Evolutionary conservation across 2,329 filamentous ascomycete species (phyloP), one percentile per base, ranked within the genome.

Genomic region (Mollisia scopiformis): DNA sequence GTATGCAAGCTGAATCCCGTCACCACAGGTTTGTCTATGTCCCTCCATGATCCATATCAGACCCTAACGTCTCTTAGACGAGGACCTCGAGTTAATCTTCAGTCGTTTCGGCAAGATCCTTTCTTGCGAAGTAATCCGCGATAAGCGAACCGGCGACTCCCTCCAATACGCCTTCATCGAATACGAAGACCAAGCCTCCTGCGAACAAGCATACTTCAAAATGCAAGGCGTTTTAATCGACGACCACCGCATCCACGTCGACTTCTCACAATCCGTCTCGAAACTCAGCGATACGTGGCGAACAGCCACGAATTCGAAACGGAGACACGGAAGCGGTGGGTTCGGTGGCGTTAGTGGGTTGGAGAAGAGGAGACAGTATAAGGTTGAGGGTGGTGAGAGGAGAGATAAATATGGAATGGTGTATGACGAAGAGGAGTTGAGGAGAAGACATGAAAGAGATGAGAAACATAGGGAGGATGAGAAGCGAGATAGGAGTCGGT

Each of bases 1-100:
- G 93, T 99, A 46, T 99, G 95, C 88, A 99, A 99, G 75, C 82
- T 99, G 46, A 99, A 99, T 70, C 95, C 95, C 0, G 93, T 99
- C 50, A 99, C 95, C 10, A 90, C 92, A 72, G 82, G 82, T 83
- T 73, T 64, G 72, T 68, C 35, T 31, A 39, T 6, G 3, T 16
- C 23, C 25, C 5, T 13, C 3, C 21, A 27, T 13, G 11, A 41
- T n/a, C n/a, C 28, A 28, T 11, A 13, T 33, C 6, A 56, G n/a
- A n/a, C n/a, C n/a, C 62, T 68, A 62, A 59, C 28, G 31, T 49
- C 41, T 8, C 53, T 4, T 66, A 82, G 94, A 97, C 72, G 90
- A 96, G 71, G 95, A 99, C 73, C 81, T 99, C 50, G 90, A 97
- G 74, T 84, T 98, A 66, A 98, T 99, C 65, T 99, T 99, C 77